These are phyloP conservation scores for Starmerella stellata DNA, from an alignment of 805 yeast species.

Conservation along the genomic window DNA sequence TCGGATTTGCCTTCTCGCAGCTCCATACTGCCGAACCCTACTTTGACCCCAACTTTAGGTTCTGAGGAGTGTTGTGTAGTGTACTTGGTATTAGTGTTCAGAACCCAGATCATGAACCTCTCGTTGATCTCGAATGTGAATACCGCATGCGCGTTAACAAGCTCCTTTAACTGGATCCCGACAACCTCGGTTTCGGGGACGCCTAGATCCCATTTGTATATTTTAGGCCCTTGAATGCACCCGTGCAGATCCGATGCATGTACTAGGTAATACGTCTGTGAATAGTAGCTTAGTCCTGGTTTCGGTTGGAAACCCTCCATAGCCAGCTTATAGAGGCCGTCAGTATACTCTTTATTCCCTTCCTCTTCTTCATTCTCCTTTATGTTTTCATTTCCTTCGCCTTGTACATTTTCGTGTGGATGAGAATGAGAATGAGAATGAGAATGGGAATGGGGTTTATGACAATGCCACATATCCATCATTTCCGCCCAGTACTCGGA, in stretches of 20 bases:
- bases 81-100: constrained; percentile 28
- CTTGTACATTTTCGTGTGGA: too few relatives aligned
- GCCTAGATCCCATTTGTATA: constrained; percentile 41
- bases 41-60: background rate
- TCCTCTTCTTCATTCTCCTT: too few relatives aligned
- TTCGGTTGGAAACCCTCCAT: constrained; percentile 25
- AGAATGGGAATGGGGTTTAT: constrained; percentile 25
- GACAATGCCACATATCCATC: constrained; percentile 98
- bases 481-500: constrained; percentile 85
- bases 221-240: constrained; percentile 13
- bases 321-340: constrained; percentile 15
- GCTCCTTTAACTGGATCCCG: constrained; percentile 15
- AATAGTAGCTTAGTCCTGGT: constrained; percentile 31
- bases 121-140: constrained; percentile 17
- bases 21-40: background rate
- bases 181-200: constrained; percentile 1
- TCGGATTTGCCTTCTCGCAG: constrained; percentile 19
- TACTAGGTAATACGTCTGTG: constrained; percentile 37
- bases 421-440: too few relatives aligned
- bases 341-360: constrained; percentile 7
- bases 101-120: constrained; percentile 29
- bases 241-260: constrained; percentile 17
- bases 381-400: too few relatives aligned
- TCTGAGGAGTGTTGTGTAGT: constrained; percentile 8
- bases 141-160: constrained; percentile 22